phyloP scores from a whole-genome alignment of 805 yeast genomes.

The Ogataea paraovalis region DNA sequence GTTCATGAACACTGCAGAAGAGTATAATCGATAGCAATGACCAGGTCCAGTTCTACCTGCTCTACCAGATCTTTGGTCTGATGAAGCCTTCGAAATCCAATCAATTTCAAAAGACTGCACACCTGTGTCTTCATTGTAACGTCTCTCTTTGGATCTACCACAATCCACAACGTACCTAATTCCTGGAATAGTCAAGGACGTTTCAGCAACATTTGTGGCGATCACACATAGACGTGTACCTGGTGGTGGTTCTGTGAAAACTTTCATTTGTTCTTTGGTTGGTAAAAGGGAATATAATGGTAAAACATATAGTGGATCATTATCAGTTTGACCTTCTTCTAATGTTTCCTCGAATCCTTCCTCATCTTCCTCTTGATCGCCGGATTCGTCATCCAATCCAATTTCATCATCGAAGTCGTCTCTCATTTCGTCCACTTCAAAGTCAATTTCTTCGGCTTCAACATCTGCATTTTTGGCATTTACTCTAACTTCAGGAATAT shows the following conservation, averaged over 20 bases:
- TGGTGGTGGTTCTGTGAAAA: constrained; percentile 78
- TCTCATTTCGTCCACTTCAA: constrained; percentile 37
- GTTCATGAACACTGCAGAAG: constrained; percentile 89
- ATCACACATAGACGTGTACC: constrained; percentile 87
- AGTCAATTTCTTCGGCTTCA: constrained; percentile 88
- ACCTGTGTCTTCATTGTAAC: constrained; percentile 75
- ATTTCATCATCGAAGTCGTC: constrained; percentile 40
- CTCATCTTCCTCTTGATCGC: constrained; percentile 53
- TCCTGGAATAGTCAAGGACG: constrained; percentile 94
- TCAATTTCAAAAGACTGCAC: constrained; percentile 89
- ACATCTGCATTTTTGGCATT: constrained; percentile 58
- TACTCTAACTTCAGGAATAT: constrained; percentile 43
- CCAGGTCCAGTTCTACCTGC: constrained; percentile 99
- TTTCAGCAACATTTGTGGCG: constrained; percentile 97
- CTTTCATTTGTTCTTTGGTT: constrained; percentile 92
- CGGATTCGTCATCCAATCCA: constrained; percentile 36
- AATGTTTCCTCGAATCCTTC: constrained; percentile 70
- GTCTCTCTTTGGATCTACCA: constrained; percentile 90
- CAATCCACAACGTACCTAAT: constrained; percentile 92
- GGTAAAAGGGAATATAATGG: constrained; percentile 92
- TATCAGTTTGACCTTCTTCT: constrained; percentile 65
- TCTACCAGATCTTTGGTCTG: constrained; percentile 93
- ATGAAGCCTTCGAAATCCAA: constrained; percentile 94
- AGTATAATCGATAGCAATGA: constrained; percentile 86
- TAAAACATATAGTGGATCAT: constrained; percentile 81